These are phyloP conservation scores for Zygoascus hellenicus DNA, from an alignment of 1,139 yeast species.

Conservation along the genomic window DNA sequence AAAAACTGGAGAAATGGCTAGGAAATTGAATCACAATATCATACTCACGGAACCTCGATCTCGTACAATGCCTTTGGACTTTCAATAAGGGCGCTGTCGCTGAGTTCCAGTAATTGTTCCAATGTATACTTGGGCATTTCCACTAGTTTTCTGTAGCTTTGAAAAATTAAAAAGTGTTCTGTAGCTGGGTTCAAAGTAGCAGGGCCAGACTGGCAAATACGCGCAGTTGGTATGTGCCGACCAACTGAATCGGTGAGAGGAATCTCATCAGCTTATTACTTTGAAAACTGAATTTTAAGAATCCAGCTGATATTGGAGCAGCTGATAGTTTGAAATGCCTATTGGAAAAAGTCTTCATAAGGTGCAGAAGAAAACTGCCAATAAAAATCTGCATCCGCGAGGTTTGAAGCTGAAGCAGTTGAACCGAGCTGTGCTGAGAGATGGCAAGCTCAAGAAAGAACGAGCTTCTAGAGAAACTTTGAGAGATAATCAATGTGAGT, in stretches of 20 bases:
- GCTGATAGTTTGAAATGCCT: slow-evolving; percentile 60
- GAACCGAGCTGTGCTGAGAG: slow-evolving; percentile 80
- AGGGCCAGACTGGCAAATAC: not conserved
- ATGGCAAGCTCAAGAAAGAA: slow-evolving; percentile 56
- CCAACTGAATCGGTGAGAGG: no score
- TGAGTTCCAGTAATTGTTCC: slow-evolving; percentile 26
- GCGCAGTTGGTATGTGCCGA: no score
- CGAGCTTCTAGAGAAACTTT: slow-evolving; percentile 60
- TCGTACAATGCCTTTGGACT: slow-evolving; percentile 19
- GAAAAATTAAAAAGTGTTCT: not conserved
- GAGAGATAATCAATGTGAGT: slow-evolving; percentile 33
- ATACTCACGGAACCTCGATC: slow-evolving; percentile 3
- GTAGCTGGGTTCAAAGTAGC: not conserved
- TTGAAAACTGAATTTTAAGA: not conserved
- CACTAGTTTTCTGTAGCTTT: not conserved
- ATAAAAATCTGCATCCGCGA: slow-evolving; percentile 66
- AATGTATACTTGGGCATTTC: slow-evolving; percentile 10
- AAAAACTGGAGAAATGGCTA: no score
- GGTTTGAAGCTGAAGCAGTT: slow-evolving; percentile 84
- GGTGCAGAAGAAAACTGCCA: slow-evolving; percentile 62
- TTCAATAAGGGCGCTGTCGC: slow-evolving; percentile 31
- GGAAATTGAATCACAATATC: not conserved
- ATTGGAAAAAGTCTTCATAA: slow-evolving; percentile 66
- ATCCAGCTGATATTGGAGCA: no score
- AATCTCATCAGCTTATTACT: not conserved